phyloP scores from a whole-genome alignment of 805 yeast species.

The Candida pseudoglaebosa region DNA sequence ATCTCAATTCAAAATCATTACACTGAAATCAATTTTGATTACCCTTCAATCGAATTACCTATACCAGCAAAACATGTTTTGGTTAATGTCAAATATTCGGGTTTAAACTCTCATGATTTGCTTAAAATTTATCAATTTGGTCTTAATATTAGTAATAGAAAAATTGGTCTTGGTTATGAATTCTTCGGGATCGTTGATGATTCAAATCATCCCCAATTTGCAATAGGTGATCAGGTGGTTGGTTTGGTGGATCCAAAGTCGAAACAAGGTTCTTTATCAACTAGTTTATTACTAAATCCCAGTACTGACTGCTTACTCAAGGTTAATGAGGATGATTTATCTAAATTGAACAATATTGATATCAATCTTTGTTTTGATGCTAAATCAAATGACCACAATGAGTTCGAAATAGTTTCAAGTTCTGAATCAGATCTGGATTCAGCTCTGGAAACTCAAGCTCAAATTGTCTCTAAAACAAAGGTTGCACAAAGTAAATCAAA shows the following conservation, averaged over 20 bases:
- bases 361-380: slow-evolving; percentile 17
- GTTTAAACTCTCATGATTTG: slow-evolving; percentile 64
- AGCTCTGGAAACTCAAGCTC: slow-evolving; percentile 1
- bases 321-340: slow-evolving; percentile 22
- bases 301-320: slow-evolving; percentile 36
- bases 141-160: slow-evolving; percentile 48
- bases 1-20: slow-evolving; percentile 40
- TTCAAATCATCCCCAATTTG: slow-evolving; percentile 48
- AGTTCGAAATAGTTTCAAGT: slow-evolving; percentile 14
- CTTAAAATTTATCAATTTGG: slow-evolving; percentile 54
- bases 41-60: slow-evolving; percentile 47
- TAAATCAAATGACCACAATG: slow-evolving; percentile 5
- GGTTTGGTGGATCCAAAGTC: slow-evolving; percentile 53
- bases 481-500: background rate
- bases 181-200: slow-evolving; percentile 57
- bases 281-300: slow-evolving; percentile 55
- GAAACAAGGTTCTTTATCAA: slow-evolving; percentile 55
- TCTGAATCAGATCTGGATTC: slow-evolving; percentile 3
- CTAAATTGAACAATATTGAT: slow-evolving; percentile 19
- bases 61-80: slow-evolving; percentile 45
- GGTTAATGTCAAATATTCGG: slow-evolving; percentile 55
- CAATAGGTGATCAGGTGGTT: slow-evolving; percentile 60
- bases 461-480: background rate
- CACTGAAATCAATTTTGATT: slow-evolving; percentile 50
- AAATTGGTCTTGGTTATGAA: slow-evolving; percentile 67